Percentiles rank a stretch among this genome's conserved stretches.
These are phyloP conservation scores for Phytophthora foliorum DNA, from an alignment of 352 stramenopile genomes.

Conservation along the genomic window DNA sequence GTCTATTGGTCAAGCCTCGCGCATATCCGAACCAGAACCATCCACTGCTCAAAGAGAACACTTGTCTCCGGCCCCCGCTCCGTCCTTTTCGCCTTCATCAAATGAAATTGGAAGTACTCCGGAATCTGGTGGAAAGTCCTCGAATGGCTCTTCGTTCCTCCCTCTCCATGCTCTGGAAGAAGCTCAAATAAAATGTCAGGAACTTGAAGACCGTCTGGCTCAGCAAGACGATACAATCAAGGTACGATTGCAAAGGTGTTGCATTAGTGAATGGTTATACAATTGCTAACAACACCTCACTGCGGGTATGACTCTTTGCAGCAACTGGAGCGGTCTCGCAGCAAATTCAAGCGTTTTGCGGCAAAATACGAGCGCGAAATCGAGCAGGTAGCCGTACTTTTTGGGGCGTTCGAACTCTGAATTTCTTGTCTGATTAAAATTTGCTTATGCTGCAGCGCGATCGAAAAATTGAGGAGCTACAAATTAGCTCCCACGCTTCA, in stretches of 20 bases:
- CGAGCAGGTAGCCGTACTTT: slow-evolving; percentile 58
- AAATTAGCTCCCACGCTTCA: slow-evolving; percentile 55
- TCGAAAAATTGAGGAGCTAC: slow-evolving; percentile 56
- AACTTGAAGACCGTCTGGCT: slow-evolving; percentile 77
- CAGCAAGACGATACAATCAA: slow-evolving; percentile 86
- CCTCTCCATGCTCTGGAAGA: slow-evolving; percentile 71
- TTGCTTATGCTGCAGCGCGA: slow-evolving; percentile 43
- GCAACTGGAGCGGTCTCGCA: slow-evolving; percentile 86
- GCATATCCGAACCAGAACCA: slow-evolving; percentile 7
- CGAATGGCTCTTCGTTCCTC: slow-evolving; percentile 57
- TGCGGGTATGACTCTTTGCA: slow-evolving; percentile 28
- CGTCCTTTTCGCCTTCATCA: slow-evolving; percentile 31
- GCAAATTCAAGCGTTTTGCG: slow-evolving; percentile 89
- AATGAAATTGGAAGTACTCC: slow-evolving; percentile 36
- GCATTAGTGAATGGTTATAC: background rate
- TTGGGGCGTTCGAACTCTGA: slow-evolving; percentile 1
- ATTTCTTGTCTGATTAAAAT: slow-evolving; percentile 1
- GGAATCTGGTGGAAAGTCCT: slow-evolving; percentile 39
- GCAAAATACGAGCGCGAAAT: slow-evolving; percentile 89
- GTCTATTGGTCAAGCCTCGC: slow-evolving; percentile 20
- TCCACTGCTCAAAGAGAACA: slow-evolving; percentile 12
- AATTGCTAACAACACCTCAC: background rate
- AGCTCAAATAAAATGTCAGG: slow-evolving; percentile 80
- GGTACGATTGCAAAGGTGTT: slow-evolving; percentile 42
- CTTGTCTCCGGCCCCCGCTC: slow-evolving; percentile 22